Percentiles rank a stretch among this genome's conserved stretches.
Evolutionary conservation across 148 eudicot species (phyloP).

Genomic region (Amaranthus palmeri): DNA sequence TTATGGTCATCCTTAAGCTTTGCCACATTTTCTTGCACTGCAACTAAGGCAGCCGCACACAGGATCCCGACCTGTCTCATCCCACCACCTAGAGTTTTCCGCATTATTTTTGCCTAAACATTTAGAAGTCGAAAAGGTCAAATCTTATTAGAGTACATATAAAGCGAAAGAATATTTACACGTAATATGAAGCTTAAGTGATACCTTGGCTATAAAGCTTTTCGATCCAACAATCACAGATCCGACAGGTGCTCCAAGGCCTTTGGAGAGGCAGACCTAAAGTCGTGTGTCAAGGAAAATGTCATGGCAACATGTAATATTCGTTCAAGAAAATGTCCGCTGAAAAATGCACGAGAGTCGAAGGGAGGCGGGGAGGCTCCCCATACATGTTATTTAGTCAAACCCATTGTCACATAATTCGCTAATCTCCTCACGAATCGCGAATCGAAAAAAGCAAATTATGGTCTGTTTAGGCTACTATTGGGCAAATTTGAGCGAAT

Average conservation of each 20-base stretch:
- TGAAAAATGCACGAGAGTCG: too few relatives aligned
- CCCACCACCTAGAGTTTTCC: conserved; percentile 95
- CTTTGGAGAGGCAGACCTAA: conserved; percentile 93
- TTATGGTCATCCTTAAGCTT: conserved; percentile 80
- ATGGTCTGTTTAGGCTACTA: too few relatives aligned
- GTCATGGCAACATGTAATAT: too few relatives aligned
- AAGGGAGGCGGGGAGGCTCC: too few relatives aligned
- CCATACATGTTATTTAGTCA: too few relatives aligned
- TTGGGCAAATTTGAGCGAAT: too few relatives aligned
- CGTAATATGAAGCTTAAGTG: not conserved
- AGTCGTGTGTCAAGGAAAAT: not conserved
- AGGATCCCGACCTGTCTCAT: conserved; percentile 93
- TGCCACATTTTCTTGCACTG: conserved; percentile 64
- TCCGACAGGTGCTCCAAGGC: conserved; percentile 97
- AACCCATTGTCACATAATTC: too few relatives aligned
- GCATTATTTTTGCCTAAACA: conserved; percentile 58
- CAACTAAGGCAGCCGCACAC: conserved; percentile 94
- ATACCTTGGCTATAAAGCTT: conserved; percentile 68
- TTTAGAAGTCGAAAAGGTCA: not conserved
- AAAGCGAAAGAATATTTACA: not conserved
- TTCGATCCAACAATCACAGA: conserved; percentile 83
- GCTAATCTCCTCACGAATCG: too few relatives aligned
- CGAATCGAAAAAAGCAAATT: too few relatives aligned
- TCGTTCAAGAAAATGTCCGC: too few relatives aligned
- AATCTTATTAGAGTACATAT: not conserved